Percentiles rank a stretch among this genome's conserved stretches.
These are phyloP conservation scores for Hylodesmum podocarpum DNA, from an alignment of 306 rosid genomes.

Conservation along the genomic window DNA sequence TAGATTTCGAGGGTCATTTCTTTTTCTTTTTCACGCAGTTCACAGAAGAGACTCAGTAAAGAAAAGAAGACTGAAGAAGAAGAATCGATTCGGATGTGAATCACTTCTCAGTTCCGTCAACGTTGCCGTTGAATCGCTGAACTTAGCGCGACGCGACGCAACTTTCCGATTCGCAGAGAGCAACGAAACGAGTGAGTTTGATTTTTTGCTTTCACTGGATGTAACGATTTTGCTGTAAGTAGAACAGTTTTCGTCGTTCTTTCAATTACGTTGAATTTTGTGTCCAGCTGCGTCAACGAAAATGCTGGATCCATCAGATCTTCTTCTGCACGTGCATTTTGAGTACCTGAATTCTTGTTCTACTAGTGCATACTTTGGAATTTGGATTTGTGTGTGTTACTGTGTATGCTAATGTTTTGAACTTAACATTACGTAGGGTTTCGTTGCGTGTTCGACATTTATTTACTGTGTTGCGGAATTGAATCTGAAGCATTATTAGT, in stretches of 20 bases:
- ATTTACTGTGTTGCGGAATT: slow-evolving; percentile 7
- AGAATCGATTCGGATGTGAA: neutral
- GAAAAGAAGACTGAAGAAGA: neutral
- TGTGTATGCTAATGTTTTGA: neutral
- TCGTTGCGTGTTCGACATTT: neutral
- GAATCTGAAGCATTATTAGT: slow-evolving; percentile 2
- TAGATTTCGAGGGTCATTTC: neutral
- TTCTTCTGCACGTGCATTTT: neutral
- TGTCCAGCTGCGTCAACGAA: neutral
- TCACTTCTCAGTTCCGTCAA: neutral
- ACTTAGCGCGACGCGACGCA: neutral
- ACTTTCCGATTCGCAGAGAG: neutral
- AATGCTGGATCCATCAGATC: slow-evolving; percentile 29
- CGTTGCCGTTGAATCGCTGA: neutral
- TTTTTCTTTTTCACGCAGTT: slow-evolving; percentile 9
- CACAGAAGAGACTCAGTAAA: neutral
- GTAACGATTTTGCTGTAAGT: neutral
- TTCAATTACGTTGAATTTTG: slow-evolving; percentile 11
- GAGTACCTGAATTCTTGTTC: neutral
- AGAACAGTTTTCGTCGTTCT: neutral
- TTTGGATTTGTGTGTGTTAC: neutral
- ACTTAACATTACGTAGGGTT: neutral
- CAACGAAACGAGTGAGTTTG: slow-evolving; percentile 22
- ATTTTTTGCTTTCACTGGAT: neutral
- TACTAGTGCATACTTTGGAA: neutral